A percentile compares a stretch with the other conserved stretches of the same genome.
Conservation (phyloP, 345 rosid genomes). For the Dimocarpus longan region DNA sequence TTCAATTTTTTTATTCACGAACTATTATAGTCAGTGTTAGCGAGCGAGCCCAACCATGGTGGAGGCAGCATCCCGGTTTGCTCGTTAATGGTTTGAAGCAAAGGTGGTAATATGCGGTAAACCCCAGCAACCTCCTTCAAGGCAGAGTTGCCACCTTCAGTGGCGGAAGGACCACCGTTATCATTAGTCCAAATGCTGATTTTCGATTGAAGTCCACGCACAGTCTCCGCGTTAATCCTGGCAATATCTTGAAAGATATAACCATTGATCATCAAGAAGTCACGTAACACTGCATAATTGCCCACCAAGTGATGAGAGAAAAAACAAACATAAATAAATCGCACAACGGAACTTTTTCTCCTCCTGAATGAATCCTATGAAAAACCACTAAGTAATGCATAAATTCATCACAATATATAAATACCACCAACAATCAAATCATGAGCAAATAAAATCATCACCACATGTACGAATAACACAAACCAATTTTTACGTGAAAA, state of each 20-base stretch:
- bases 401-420: too few species aligned
- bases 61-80: conserved; percentile 86
- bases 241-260: conserved; percentile 62
- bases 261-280: conserved; percentile 60
- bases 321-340: too few species aligned
- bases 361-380: too few species aligned
- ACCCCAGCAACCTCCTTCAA: conserved; percentile 76
- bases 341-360: too few species aligned
- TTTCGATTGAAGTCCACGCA: conserved; percentile 61
- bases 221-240: conserved; percentile 55
- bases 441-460: too few species aligned
- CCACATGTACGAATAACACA: too few species aligned
- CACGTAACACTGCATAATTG: conserved; percentile 55
- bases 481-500: too few species aligned
- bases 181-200: conserved; percentile 74
- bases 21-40: background rate
- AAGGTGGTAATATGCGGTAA: conserved; percentile 67
- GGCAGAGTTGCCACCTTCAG: conserved; percentile 26
- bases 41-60: conserved; percentile 57
- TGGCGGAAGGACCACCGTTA: conserved; percentile 20
- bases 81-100: conserved; percentile 73
- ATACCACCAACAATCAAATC: too few species aligned
- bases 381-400: too few species aligned
- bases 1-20: too few species aligned
- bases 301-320: too few species aligned